These are phyloP conservation scores for Taphrina communis DNA, from an alignment of 1,139 yeast genomes.

Conservation along the genomic window DNA sequence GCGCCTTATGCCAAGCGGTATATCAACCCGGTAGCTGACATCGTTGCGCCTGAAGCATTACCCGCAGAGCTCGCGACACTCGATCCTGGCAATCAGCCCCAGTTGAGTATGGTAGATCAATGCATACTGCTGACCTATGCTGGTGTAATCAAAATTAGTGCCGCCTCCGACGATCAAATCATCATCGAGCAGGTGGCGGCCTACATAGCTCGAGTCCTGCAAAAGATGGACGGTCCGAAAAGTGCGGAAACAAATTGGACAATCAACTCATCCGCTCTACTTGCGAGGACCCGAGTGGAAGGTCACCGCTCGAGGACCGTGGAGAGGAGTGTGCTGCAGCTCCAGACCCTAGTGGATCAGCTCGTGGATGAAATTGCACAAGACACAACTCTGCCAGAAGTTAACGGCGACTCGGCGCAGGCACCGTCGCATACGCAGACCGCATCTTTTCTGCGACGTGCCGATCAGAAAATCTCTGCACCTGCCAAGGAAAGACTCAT, in stretches of 20 bases:
- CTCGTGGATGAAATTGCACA: slow-evolving; percentile 67
- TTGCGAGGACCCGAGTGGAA: slow-evolving; percentile 89
- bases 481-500: slow-evolving; percentile 62
- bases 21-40: slow-evolving; percentile 18
- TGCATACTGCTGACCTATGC: slow-evolving; percentile 73
- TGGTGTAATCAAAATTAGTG: slow-evolving; percentile 63
- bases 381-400: slow-evolving; percentile 57
- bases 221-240: slow-evolving; percentile 4
- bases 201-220: slow-evolving; percentile 69
- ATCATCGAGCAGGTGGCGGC: slow-evolving; percentile 85
- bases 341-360: slow-evolving; percentile 91
- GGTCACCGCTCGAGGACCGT: slow-evolving; percentile 81
- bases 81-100: slow-evolving; percentile 86
- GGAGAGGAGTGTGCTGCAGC: slow-evolving; percentile 91
- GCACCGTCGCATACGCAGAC: slow-evolving; percentile 44
- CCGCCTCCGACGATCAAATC: slow-evolving; percentile 53
- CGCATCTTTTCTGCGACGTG: slow-evolving; percentile 34
- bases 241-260: slow-evolving; percentile 63
- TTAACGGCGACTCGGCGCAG: slow-evolving; percentile 52
- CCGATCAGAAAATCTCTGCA: slow-evolving; percentile 47
- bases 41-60: slow-evolving; percentile 56
- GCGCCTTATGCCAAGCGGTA: slow-evolving; percentile 17
- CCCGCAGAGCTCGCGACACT: slow-evolving; percentile 60
- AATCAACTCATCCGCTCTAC: slow-evolving; percentile 77
- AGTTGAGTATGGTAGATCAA: slow-evolving; percentile 70